phyloP scores from a whole-genome alignment of 805 yeast genomes.

The Candida nanaspora region DNA sequence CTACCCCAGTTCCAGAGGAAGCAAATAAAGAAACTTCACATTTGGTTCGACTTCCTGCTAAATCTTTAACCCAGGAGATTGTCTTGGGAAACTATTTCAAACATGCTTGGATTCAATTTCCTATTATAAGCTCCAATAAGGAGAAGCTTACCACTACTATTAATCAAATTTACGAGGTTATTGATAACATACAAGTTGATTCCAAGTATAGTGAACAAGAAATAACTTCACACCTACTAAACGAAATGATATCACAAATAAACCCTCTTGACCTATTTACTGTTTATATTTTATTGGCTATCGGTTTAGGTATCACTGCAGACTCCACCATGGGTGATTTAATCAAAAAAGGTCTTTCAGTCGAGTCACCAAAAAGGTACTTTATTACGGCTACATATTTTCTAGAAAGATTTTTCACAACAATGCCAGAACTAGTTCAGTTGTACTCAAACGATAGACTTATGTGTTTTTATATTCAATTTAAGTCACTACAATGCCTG shows the following conservation, averaged over 20 bases:
- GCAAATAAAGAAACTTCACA: neutral
- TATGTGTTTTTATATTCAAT: constrained; percentile 6
- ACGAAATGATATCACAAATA: neutral
- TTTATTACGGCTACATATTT: constrained; percentile 9
- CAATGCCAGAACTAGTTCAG: constrained; percentile 4
- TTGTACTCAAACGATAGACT: neutral
- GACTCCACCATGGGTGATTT: neutral
- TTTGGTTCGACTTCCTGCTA: constrained; percentile 3
- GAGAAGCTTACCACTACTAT: neutral
- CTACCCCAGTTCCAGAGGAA: neutral
- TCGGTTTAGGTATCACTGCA: constrained; percentile 8
- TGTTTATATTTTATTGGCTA: constrained; percentile 9
- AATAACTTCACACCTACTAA: neutral
- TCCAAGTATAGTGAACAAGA: neutral
- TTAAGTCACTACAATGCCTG: constrained; percentile 33
- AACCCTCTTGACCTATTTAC: constrained; percentile 9
- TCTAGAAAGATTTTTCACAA: constrained; percentile 7
- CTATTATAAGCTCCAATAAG: constrained; percentile 2
- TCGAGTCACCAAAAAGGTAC: constrained; percentile 3
- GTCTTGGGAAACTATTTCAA: constrained; percentile 7
- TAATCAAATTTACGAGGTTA: neutral
- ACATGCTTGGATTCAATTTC: constrained; percentile 12
- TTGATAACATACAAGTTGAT: neutral
- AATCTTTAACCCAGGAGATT: neutral
- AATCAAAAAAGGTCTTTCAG: neutral